Evolutionary conservation across 176 grass and related monocot genomes (phyloP), one percentile per base, ranked within the genome.

Genomic region (Avena insularis): DNA sequence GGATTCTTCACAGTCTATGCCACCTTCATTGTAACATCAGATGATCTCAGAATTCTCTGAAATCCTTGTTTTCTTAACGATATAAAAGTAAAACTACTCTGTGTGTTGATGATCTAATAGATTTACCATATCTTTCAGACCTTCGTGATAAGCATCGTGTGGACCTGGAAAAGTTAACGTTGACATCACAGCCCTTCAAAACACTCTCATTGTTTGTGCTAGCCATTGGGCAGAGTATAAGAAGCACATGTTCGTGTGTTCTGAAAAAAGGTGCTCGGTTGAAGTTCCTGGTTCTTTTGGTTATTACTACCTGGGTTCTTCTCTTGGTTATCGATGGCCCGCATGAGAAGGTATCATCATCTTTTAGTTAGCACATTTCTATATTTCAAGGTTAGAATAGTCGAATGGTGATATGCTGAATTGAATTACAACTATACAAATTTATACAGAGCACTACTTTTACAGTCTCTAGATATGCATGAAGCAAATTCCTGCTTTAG

Each of bases 101-200:
- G 27, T 68, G 55, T 69, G 43, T 82, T 6, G 29, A 86, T 78
- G 45, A 20, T 88, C 73, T 87, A 25, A 91, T 72, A 21, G 12
- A 47, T 88, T 50, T 59, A 76, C 40, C 83, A 81, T 79, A 46
- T 86, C 65, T 71, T 86, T 82, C 94, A 94, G 97, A 94, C 46
- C 89, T 96, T 80, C 83, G 19, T 33, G 50, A 59, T 81, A 96
- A 93, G 81, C 93, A 99, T 86, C 90, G 67, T 40, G 7, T 69
- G 8, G 94, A 99, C 64, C 75, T 93, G 40, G 72, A 96, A 80
- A 86, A 84, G 43, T 79, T 99, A 77, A 93, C 97, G 35, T 80
- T 99, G 71, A 79, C 87, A 78, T 93, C 90, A 12, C 83, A 83
- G 55, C 97, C 97, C 79, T 78, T 92, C 83, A 96, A 81, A 87